Base-by-base conservation (phyloP, 768 basidiomycete genomes). In the Suillus bovinus region DNA sequence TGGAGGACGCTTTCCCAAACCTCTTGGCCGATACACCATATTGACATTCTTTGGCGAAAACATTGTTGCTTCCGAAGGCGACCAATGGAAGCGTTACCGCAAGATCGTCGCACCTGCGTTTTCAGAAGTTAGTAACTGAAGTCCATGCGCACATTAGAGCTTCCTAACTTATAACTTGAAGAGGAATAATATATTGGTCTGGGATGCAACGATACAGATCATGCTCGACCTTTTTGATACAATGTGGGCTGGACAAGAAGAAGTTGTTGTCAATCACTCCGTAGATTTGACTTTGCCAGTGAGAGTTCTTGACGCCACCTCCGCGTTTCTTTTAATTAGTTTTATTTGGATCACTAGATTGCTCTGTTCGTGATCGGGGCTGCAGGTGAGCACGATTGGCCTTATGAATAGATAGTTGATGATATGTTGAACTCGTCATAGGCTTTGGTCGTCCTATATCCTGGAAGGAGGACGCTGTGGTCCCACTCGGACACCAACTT, bases 51-150 rank as follows among this genome's bases (percentile, higher is more conserved):
- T 82, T 68, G 88, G 88, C 6, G 68, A 68, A 9, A 90, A 89
- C 64, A 84, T 89, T 52, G 85, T n/a, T n/a, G n/a, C n/a, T n/a
- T n/a, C n/a, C n/a, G n/a, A n/a, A n/a, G n/a, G n/a, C n/a, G n/a
- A n/a, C 5, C 79, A 84, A 61, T 90, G 87, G 87, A 87, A 87
- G 70, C 80, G 81, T 33, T 86, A 86, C 64, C 74, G 87, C 53
- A 86, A 84, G 69, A 81, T 89, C 44, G 75, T 82, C 16, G 85
- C 84, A 1, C 86, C 87, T n/a, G 82, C 86, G 0, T 89, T 89
- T 69, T 84, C 84, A 70, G 73, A 62, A 59, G 68, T 49, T 54
- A 59, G 33, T 53, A 62, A 17, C 61, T 34, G 8, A 27, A 16
- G 27, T 27, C 41, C n/a, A 27, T 14, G 29, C 20, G 20, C 20